Evolutionary conservation across 768 basidiomycete genomes (phyloP).

Genomic region (Symmetrospora coprosmae): DNA sequence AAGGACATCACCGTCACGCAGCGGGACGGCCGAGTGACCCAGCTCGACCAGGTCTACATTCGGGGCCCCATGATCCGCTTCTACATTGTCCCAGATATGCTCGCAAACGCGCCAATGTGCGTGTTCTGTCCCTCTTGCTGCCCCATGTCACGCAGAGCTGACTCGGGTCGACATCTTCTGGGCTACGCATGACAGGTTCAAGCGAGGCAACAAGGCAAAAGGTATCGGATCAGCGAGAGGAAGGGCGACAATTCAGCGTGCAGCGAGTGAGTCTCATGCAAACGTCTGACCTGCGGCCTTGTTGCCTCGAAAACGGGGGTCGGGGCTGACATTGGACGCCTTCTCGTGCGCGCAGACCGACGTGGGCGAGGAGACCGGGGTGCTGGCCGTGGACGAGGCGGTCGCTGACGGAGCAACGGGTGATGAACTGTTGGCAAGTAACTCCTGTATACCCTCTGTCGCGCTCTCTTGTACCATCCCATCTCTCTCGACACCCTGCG

Average conservation of each 20-base stretch:
- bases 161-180: neutral
- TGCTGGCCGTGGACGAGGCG: slow-evolving; percentile 16
- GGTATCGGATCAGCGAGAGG: slow-evolving; percentile 99
- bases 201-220: slow-evolving; percentile 88
- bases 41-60: slow-evolving; percentile 89
- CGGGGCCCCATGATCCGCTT: slow-evolving; percentile 95
- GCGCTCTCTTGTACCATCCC: no score
- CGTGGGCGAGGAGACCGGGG: slow-evolving; percentile 9
- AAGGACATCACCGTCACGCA: slow-evolving; percentile 95
- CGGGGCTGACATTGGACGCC: neutral
- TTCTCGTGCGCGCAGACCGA: neutral
- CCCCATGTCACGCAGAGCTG: neutral
- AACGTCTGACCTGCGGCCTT: neutral
- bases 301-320: no score
- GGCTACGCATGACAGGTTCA: slow-evolving; percentile 56
- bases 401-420: no score
- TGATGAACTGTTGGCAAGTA: neutral
- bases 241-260: slow-evolving; percentile 95
- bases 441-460: no score
- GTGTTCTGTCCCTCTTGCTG: slow-evolving; percentile 36
- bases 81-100: slow-evolving; percentile 98
- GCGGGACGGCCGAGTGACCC: slow-evolving; percentile 93
- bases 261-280: slow-evolving; percentile 21
- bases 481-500: no score
- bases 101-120: slow-evolving; percentile 97